Conservation (phyloP, 352 stramenopile genomes). For the Pythium biforme region DNA sequence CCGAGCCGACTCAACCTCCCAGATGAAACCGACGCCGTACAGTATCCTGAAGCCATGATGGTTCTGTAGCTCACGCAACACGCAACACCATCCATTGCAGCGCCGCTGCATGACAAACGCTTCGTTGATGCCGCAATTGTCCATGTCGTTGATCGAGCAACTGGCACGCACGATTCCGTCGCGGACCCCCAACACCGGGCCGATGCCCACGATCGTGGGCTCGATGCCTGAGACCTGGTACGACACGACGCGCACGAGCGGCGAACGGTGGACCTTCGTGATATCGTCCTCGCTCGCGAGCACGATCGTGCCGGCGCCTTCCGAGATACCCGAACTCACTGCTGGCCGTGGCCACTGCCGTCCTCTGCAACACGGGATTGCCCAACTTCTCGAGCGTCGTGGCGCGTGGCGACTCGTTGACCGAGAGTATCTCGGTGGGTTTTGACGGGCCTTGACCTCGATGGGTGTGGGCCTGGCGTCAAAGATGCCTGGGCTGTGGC, state of each 20-base stretch:
- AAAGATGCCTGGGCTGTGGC: slow-evolving; percentile 91
- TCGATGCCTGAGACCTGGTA: slow-evolving; percentile 94
- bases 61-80: no score
- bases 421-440: slow-evolving; percentile 85
- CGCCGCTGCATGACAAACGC: slow-evolving; percentile 97
- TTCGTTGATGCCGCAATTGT: slow-evolving; percentile 99
- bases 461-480: slow-evolving; percentile 92
- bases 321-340: slow-evolving; percentile 96
- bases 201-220: slow-evolving; percentile 97
- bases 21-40: no score
- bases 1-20: no score
- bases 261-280: slow-evolving; percentile 90
- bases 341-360: slow-evolving; percentile 94
- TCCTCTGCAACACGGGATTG: slow-evolving; percentile 97
- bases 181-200: slow-evolving; percentile 93
- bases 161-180: slow-evolving; percentile 87
- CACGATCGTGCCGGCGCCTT: slow-evolving; percentile 94
- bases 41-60: no score
- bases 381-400: slow-evolving; percentile 84
- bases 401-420: slow-evolving; percentile 77
- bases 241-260: slow-evolving; percentile 91
- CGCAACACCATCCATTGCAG: no score
- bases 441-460: slow-evolving; percentile 91
- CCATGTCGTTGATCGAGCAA: slow-evolving; percentile 92
- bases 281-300: slow-evolving; percentile 93